Conservation (phyloP, 768 basidiomycete species). For the Terana coerulea region DNA sequence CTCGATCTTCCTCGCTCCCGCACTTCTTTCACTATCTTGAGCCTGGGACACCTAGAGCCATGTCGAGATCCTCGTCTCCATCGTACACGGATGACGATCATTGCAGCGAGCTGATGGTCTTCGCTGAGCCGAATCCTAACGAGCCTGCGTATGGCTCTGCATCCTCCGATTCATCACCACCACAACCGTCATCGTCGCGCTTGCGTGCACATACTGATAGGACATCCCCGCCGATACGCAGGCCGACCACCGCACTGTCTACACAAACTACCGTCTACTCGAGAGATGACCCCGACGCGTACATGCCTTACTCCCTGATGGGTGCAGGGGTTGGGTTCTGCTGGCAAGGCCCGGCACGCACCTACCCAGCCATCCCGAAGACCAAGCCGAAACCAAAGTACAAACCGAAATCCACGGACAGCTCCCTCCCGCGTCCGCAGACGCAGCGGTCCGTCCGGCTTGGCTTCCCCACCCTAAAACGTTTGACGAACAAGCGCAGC, state of each 20-base stretch:
- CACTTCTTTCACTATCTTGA: background rate
- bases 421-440: background rate
- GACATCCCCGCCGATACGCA: background rate
- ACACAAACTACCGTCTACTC: background rate
- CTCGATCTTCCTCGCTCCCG: constrained; percentile 2
- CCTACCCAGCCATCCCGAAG: background rate
- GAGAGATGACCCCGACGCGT: background rate
- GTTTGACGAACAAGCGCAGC: background rate
- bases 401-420: background rate
- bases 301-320: constrained; percentile 6
- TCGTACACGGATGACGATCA: background rate
- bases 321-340: background rate
- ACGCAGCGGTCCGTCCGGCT: background rate
- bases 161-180: background rate
- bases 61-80: constrained; percentile 3
- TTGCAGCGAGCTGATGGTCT: constrained; percentile 1
- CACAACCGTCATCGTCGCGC: too few species aligned
- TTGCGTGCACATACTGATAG: background rate
- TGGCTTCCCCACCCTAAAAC: background rate
- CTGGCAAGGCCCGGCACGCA: too few species aligned
- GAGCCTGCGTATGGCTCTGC: constrained; percentile 8
- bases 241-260: background rate
- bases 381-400: constrained; percentile 1
- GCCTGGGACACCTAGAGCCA: background rate
- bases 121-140: constrained; percentile 2